Evolutionary conservation across 345 rosid genomes (phyloP).

Genomic region (Tarenaya hassleriana): DNA sequence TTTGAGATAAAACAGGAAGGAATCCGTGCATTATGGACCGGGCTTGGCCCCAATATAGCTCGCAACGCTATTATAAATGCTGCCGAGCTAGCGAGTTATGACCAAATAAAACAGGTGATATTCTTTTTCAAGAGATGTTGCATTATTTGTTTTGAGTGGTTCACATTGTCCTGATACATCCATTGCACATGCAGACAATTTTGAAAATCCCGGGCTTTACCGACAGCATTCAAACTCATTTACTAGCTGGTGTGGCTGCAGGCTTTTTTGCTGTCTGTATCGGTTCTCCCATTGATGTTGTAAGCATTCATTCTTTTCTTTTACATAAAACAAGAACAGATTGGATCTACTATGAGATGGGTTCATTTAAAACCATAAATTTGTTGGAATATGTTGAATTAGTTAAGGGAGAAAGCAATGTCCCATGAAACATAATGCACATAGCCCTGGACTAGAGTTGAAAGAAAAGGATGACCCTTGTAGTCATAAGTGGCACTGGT

Average conservation of each 20-base stretch:
- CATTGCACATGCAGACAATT: constrained; percentile 79
- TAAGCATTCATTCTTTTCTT: too few species aligned
- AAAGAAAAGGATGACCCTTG: not conserved
- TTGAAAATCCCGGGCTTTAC: constrained; percentile 86
- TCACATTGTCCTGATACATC: constrained; percentile 32
- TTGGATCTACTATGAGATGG: too few species aligned
- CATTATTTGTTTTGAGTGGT: constrained; percentile 7
- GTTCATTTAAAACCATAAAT: too few species aligned
- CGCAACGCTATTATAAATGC: constrained; percentile 94
- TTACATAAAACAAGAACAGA: too few species aligned
- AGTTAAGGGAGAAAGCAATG: constrained; percentile 14
- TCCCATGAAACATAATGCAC: constrained; percentile 21
- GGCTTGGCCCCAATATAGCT: constrained; percentile 93
- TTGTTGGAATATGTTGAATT: too few species aligned
- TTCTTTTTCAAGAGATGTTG: constrained; percentile 6
- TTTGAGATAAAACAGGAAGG: constrained; percentile 51
- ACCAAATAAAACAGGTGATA: constrained; percentile 77
- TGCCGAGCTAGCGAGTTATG: constrained; percentile 97
- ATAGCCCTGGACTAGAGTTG: constrained; percentile 17
- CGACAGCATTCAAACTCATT: constrained; percentile 72
- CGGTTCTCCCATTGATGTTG: constrained; percentile 96
- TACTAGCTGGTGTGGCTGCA: constrained; percentile 89
- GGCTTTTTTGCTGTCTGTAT: constrained; percentile 90
- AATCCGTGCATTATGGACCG: constrained; percentile 80
- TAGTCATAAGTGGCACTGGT: not conserved